Evolutionary conservation across 257 asterid species (phyloP).

Genomic region (Penstemon davidsonii): DNA sequence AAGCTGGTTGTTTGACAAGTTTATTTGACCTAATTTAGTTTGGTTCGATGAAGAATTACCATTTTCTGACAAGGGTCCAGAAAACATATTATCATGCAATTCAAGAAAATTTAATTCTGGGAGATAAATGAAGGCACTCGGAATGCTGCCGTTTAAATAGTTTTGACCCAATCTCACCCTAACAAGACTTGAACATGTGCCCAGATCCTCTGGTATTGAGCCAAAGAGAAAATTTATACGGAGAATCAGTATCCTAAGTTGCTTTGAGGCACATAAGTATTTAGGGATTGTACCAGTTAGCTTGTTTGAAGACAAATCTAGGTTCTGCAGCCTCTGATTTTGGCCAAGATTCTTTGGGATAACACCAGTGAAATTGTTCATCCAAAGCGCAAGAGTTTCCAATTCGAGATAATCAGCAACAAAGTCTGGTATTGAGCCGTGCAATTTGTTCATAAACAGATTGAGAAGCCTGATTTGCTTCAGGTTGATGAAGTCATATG

Average conservation of each 20-base stretch:
- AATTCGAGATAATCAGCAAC: slow-evolving; percentile 64
- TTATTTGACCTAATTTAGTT: slow-evolving; percentile 56
- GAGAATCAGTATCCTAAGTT: slow-evolving; percentile 65
- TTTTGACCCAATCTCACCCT: slow-evolving; percentile 88
- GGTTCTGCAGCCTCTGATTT: slow-evolving; percentile 54
- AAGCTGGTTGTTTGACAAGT: slow-evolving; percentile 75
- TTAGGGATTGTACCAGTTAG: slow-evolving; percentile 86
- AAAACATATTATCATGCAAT: slow-evolving; percentile 71
- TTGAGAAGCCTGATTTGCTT: slow-evolving; percentile 58
- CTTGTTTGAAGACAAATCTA: slow-evolving; percentile 89
- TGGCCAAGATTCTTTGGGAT: slow-evolving; percentile 70
- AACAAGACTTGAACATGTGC: slow-evolving; percentile 67
- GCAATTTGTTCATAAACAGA: slow-evolving; percentile 75
- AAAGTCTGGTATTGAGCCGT: slow-evolving; percentile 82
- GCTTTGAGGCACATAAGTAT: slow-evolving; percentile 55
- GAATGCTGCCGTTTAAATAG: slow-evolving; percentile 81
- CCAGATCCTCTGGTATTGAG: slow-evolving; percentile 67
- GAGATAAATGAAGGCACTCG: slow-evolving; percentile 70
- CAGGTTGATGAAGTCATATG: slow-evolving; percentile 62
- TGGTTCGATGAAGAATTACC: slow-evolving; percentile 37
- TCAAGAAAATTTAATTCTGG: slow-evolving; percentile 81
- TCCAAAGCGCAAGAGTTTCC: slow-evolving; percentile 78
- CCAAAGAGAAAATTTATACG: slow-evolving; percentile 76
- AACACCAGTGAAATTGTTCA: slow-evolving; percentile 87
- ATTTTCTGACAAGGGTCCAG: slow-evolving; percentile 68